Base-by-base conservation (phyloP, 2,329 filamentous ascomycete species). In the Coniochaeta sp. region DNA sequence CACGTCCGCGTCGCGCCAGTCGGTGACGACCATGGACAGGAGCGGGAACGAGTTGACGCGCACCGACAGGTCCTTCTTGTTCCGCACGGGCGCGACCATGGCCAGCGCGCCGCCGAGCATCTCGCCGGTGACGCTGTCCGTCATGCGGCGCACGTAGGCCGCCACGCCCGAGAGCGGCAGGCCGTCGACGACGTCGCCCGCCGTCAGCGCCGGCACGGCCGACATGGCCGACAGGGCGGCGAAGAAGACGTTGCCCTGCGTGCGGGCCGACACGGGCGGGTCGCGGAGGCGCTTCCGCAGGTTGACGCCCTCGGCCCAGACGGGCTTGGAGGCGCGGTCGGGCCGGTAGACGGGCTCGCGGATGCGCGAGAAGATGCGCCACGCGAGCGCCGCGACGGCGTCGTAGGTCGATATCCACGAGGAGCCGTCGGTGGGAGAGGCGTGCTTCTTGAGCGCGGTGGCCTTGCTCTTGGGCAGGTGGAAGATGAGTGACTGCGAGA, bases 361-460 rank as follows among this genome's bases (percentile, higher is more conserved):
- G 4, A 69, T 58, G 3, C 64, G 61, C 1, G 68, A 63, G 0
- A 73, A 52, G 3, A 59, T 59, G 2, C 71, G 69, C 70, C 71
- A 74, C 6, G 74, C 62, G 35, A 69, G 67, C 8, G 72, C 71
- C 1, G 64, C 62, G 51, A 69, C 66, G n/a, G 71, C 71, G 48
- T 75, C 73, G 54, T 74, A 75, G 2, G 69, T 75, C 4, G 72
- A 75, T 30, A 76, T 65, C 70, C 71, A 73, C 12, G 60, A 59
- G 6, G 63, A 66, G 16, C 68, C 66, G 0, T 58, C 48, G 20
- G 38, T 18, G 0, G 69, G 67, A 1, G 48, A 58, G 0, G 70
- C 70, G 1, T 66, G 58, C 10, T 54, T 57, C 53, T 75, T 75
- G 4, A 76, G 57, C 48, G 65, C 57, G 0, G 65, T 65, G 0